Evolutionary conservation across 768 basidiomycete genomes (phyloP), one percentile per base, ranked within the genome.

Genomic region (Phaeotremella skinneri): DNA sequence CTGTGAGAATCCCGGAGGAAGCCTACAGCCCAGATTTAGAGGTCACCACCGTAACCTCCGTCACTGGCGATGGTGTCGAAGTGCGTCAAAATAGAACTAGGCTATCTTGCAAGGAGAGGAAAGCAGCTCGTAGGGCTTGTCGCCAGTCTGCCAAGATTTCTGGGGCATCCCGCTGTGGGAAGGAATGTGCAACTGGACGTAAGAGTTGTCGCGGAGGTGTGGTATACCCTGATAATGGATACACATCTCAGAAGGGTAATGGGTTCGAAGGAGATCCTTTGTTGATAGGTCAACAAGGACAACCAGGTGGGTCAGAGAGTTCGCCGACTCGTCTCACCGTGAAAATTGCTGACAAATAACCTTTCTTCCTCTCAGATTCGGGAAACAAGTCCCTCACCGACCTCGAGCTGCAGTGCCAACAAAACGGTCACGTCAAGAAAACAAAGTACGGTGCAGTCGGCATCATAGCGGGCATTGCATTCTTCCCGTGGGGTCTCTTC

Each of bases 401-500:
- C 34, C 34, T 37, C 34, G 34, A 37, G 7, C 7, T 37, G 52
- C 31, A 56, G 34, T 56, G 55, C 42, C 16, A 29, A n/a, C 27
- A 49, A 39, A 4, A 9, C 2, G 62, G 57, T 4, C 62, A 63
- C 41, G 13, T 20, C 17, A 41, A 27, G 4, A 63, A 58, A 49
- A 55, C 32, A 20, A 43, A 49, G 30, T 65, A 61, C 26, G 63
- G 63, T 13, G 26, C 49, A 14, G 37, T 55, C 2, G 59, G 63
- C 2, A 65, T 65, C 34, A 56, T 65, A 25, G 63, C 56, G 7
- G 63, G 59, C 0, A 48, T 65, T 47, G 56, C 56, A n/a, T 59
- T 65, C 53, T 65, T 65, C 59, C 63, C 63, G 6, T 65, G 55
- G 59, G 59, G 63, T 37, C 47, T 65, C 4, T 65, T 65, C 52